Evolutionary conservation across 1,284 basidiomycete species (phyloP).

Genomic region (Ustilago cynodontis): DNA sequence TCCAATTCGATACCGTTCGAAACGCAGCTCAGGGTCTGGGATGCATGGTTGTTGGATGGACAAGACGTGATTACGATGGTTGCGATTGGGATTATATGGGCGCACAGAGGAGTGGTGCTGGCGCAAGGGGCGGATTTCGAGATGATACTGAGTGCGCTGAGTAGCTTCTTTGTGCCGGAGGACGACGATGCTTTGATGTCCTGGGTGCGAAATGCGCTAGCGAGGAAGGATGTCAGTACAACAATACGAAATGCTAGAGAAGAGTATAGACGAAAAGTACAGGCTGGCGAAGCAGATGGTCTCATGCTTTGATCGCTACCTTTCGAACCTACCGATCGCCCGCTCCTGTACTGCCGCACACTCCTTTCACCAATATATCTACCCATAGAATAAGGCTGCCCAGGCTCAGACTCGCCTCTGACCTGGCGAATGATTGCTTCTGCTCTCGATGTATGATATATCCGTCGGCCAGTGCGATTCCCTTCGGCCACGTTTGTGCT

Average conservation of each 20-base stretch:
- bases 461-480: background rate
- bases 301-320: conserved; percentile 24
- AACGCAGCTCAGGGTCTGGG: conserved; percentile 93
- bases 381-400: background rate
- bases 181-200: conserved; percentile 62
- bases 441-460: background rate
- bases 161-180: conserved; percentile 59
- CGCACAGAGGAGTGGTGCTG: conserved; percentile 73
- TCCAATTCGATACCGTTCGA: conserved; percentile 96
- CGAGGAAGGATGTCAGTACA: conserved; percentile 29
- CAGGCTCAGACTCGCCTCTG: background rate
- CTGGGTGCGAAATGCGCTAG: conserved; percentile 55
- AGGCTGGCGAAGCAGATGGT: conserved; percentile 18
- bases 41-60: conserved; percentile 90
- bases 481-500: background rate
- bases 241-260: conserved; percentile 26
- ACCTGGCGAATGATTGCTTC: background rate
- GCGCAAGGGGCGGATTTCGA: conserved; percentile 49
- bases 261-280: conserved; percentile 31
- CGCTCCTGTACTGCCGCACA: background rate
- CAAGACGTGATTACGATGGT: conserved; percentile 87
- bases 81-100: conserved; percentile 89
- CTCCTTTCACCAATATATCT: background rate
- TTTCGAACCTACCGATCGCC: background rate
- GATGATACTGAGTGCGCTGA: conserved; percentile 52